Base-by-base conservation (phyloP, 768 basidiomycete species). In the Cystobasidium onofrii region DNA sequence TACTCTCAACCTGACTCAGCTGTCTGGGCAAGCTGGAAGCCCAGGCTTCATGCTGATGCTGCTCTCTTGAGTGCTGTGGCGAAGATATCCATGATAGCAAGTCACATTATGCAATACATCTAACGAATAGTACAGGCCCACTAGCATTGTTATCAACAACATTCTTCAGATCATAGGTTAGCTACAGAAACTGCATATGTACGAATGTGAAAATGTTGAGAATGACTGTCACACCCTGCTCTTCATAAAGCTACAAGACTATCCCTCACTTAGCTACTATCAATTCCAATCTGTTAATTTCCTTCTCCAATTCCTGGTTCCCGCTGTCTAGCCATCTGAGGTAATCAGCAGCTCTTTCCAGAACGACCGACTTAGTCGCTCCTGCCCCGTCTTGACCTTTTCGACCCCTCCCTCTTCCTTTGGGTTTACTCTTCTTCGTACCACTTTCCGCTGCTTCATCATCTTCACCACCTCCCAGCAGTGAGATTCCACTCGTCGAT, bases 321-420 rank as follows among this genome's bases (percentile, higher is more conserved):
- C 34, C 54, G 20, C n/a, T 60, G 36, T 74, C 74, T 20, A 71
- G 54, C 69, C 69, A 71, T n/a, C 69, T n/a, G 33, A 71, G 55
- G 34, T 71, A 71, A 23, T 71, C 69, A n/a, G 69, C 69, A 39
- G 69, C 69, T 60, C 69, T 33, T 36, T 71, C 69, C 33, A 71
- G 25, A 13, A 71, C 69, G 52, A 71, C 69, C 33, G 50, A 55
- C 34, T 71, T 71, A 3, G 69, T 71, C 20, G 69, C 69, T 23
- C 69, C 69, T 27, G 52, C 69, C n/a, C 69, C 69, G 61, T 71
- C 69, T 60, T 71, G 69, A 7, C 69, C 69, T 39, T 71, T 71
- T 34, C 69, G 13, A 55, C 69, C 69, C n/a, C 69, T 29, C 9
- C 69, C 69, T 27, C 69, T 23, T 29, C 69, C 69, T 60, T 71